These are phyloP conservation scores for Candida insectorum DNA, from an alignment of 805 yeast genomes.

Conservation along the genomic window DNA sequence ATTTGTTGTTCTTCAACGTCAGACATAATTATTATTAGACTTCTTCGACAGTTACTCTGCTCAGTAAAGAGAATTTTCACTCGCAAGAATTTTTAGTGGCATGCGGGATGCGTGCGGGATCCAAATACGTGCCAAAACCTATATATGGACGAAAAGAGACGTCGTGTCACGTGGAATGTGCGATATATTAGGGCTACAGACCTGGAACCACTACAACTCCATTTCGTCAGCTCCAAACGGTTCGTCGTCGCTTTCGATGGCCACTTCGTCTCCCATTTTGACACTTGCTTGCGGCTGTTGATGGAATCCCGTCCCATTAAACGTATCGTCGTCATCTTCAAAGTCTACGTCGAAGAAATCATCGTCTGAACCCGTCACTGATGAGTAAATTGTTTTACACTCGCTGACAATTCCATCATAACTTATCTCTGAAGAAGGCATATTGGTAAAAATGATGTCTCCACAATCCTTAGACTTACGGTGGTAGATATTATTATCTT, in stretches of 20 bases:
- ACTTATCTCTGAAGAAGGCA: constrained; percentile 83
- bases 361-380: constrained; percentile 88
- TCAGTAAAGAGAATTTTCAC: constrained; percentile 47
- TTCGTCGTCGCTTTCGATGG: constrained; percentile 36
- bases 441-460: constrained; percentile 45
- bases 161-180: too few species aligned
- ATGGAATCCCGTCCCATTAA: constrained; percentile 13
- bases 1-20: constrained; percentile 88
- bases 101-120: too few species aligned
- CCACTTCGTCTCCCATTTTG: constrained; percentile 21
- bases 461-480: constrained; percentile 34
- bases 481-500: constrained; percentile 22
- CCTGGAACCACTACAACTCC: constrained; percentile 24
- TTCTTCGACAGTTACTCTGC: constrained; percentile 71
- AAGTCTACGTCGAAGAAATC: constrained; percentile 96
- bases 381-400: constrained; percentile 68
- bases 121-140: too few species aligned
- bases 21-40: constrained; percentile 68
- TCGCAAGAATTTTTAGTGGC: too few species aligned
- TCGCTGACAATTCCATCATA: constrained; percentile 89
- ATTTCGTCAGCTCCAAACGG: constrained; percentile 44
- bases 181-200: not conserved
- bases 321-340: constrained; percentile 82
- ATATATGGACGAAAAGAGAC: too few species aligned
- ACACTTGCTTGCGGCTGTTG: constrained; percentile 8